Conservation (phyloP, 805 yeast species). For the Candida loeiensis region DNA sequence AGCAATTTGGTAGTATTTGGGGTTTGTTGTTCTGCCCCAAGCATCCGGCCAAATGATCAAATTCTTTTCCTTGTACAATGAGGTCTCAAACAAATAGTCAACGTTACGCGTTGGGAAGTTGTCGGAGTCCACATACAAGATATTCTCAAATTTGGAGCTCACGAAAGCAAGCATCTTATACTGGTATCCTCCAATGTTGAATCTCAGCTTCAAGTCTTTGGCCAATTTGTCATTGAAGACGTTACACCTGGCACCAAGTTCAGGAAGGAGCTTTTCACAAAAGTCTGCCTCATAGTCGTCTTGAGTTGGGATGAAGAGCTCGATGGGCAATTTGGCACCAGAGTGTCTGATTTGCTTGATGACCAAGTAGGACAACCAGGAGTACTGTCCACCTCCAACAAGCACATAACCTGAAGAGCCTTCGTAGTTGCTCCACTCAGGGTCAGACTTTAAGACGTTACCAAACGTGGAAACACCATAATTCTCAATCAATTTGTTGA, state of each 20-base stretch:
- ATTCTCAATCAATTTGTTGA: constrained; percentile 25
- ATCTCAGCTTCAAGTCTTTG: constrained; percentile 12
- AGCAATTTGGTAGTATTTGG: constrained; percentile 55
- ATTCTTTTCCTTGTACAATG: constrained; percentile 44
- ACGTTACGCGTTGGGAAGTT: constrained; percentile 42
- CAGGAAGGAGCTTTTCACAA: constrained; percentile 43
- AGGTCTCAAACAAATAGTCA: constrained; percentile 45
- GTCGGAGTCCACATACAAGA: constrained; percentile 51
- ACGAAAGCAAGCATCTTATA: constrained; percentile 56
- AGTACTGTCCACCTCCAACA: constrained; percentile 51
- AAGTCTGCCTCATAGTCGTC: constrained; percentile 45
- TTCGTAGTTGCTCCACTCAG: constrained; percentile 37
- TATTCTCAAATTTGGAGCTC: constrained; percentile 52
- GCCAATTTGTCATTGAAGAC: constrained; percentile 33
- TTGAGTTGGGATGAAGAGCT: constrained; percentile 43
- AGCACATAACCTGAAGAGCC: constrained; percentile 41
- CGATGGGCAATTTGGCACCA: constrained; percentile 49
- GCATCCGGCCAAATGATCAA: constrained; percentile 66
- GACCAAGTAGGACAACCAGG: constrained; percentile 49
- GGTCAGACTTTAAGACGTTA: constrained; percentile 26
- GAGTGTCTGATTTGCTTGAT: constrained; percentile 44
- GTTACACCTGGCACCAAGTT: constrained; percentile 45
- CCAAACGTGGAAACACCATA: constrained; percentile 35
- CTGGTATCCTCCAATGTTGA: constrained; percentile 45
- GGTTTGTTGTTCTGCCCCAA: constrained; percentile 67